Base-by-base conservation (phyloP, 2,329 filamentous ascomycete genomes). In the Apiospora hydei region DNA sequence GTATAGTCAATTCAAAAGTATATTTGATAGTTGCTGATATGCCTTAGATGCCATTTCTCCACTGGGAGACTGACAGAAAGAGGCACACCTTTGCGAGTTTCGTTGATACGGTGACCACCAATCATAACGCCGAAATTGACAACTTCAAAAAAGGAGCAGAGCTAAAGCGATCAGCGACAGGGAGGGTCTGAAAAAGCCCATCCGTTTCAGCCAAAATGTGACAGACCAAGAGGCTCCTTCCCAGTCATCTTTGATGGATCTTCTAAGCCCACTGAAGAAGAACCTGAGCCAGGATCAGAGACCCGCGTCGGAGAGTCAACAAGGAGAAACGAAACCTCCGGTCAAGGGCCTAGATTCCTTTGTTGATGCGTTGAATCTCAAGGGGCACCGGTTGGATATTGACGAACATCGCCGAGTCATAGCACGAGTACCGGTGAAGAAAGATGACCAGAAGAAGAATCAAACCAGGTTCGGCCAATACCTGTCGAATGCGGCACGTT, bases 1-100 rank as follows among this genome's bases (percentile, higher is more conserved):
- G 77, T n/a, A 38, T 10, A 13, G 13, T 46, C 26, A 26, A 43
- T 4, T 18, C 13, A 4, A 2, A 3, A 13, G 6, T 4, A 2
- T 53, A 57, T 16, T 11, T 38, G 2, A 1, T 38, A 21, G 30
- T 5, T 26, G 30, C 53, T 61, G 16, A 61, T 7, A n/a, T 7
- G 14, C 3, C 49, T 0, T 26, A 84, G 82, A 82, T 83, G 79
- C 82, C 82, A 0, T 84, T 81, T 61, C 78, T 85, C 1, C 83
- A 85, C 30, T 85, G 83, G 83, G 83, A 85, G 47, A 82, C 80
- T 0, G 81, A 83, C 14, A 76, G 78, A 1, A 80, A 77, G 57
- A 78, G 79, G 5, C 75, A 78, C 0, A 75, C 75, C 7, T 77
- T 82, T 18, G 76, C 80, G 0, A 72, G 68, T 0, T 74, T 79